Conservation (phyloP, 2,329 filamentous ascomycete genomes). For the Diaporthe sp. region DNA sequence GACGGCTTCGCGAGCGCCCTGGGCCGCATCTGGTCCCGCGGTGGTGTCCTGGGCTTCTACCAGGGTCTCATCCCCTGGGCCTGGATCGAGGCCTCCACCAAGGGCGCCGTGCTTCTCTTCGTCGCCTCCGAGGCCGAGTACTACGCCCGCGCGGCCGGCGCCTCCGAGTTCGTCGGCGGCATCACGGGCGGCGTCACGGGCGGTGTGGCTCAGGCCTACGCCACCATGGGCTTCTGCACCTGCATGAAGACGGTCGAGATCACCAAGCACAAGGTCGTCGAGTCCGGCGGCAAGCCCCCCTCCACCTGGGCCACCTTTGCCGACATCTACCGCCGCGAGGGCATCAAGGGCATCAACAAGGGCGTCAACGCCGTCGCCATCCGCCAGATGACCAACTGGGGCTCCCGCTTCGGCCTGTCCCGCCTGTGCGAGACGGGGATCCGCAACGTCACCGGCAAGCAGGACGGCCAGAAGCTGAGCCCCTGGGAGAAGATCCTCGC, state of each 20-base stretch:
- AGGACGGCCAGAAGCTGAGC: slow-evolving; percentile 79
- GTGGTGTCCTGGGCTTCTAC: slow-evolving; percentile 96
- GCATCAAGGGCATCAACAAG: slow-evolving; percentile 95
- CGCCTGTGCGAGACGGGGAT: slow-evolving; percentile 92
- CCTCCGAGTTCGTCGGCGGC: slow-evolving; percentile 86
- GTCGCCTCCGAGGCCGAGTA: slow-evolving; percentile 98
- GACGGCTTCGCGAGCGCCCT: slow-evolving; percentile 88
- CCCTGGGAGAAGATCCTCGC: slow-evolving; percentile 90
- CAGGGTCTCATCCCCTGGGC: slow-evolving; percentile 99
- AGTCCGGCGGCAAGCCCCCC: slow-evolving; percentile 83
- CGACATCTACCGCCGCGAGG: slow-evolving; percentile 95
- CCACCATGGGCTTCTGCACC: slow-evolving; percentile 99
- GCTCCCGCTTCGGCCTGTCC: slow-evolving; percentile 92
- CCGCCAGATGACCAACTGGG: slow-evolving; percentile 99
- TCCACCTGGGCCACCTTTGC: slow-evolving; percentile 95
- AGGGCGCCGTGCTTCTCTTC: slow-evolving; percentile 98
- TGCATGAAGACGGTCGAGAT: slow-evolving; percentile 99
- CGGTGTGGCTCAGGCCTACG: slow-evolving; percentile 97
- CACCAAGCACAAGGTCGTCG: slow-evolving; percentile 95
- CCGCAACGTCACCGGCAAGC: slow-evolving; percentile 81
- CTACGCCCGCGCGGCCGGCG: slow-evolving; percentile 86
- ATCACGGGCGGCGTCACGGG: slow-evolving; percentile 93
- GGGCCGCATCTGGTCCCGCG: slow-evolving; percentile 89
- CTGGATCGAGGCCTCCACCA: slow-evolving; percentile 99
- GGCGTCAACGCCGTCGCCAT: slow-evolving; percentile 99